A percentile compares a stretch with the other conserved stretches of the same genome.
phyloP scores from a whole-genome alignment of 192 early-diverging fungal genomes.

The Coemansia sp. region DNA sequence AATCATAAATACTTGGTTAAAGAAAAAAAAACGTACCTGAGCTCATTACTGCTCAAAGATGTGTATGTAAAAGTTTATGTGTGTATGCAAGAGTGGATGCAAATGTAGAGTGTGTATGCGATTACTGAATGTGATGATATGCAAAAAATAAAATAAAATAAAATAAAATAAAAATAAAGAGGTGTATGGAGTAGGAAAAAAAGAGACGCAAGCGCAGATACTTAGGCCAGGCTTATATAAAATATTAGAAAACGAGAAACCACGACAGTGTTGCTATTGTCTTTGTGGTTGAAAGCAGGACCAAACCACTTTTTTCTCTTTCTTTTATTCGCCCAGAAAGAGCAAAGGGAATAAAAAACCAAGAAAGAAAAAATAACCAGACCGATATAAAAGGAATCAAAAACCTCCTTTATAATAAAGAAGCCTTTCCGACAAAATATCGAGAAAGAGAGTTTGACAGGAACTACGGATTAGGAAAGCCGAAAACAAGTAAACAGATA shows the following conservation, averaged over 20 bases:
- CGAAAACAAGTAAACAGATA: background rate
- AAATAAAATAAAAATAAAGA: slow-evolving; percentile 14
- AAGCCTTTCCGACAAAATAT: too few relatives aligned
- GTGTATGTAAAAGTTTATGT: background rate
- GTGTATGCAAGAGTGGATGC: slow-evolving; percentile 3
- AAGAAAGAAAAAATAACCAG: background rate
- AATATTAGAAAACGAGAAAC: too few relatives aligned
- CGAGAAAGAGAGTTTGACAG: background rate
- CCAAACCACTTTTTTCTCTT: background rate
- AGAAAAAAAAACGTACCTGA: background rate
- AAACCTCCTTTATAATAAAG: background rate
- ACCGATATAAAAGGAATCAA: background rate
- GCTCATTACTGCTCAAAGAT: background rate
- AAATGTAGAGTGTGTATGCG: background rate
- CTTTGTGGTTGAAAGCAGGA: background rate
- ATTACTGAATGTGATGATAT: background rate
- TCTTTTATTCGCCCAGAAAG: slow-evolving; percentile 3
- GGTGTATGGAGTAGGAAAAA: background rate
- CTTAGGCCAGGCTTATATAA: too few relatives aligned
- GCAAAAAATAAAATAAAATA: slow-evolving; percentile 2
- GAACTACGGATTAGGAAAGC: slow-evolving; percentile 4
- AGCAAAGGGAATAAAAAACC: background rate
- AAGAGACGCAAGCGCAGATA: slow-evolving; percentile 14
- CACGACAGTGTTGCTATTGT: background rate
- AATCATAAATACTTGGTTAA: too few relatives aligned